Evolutionary conservation across 1,139 yeast species (phyloP).

Genomic region (Pichia norvegensis): DNA sequence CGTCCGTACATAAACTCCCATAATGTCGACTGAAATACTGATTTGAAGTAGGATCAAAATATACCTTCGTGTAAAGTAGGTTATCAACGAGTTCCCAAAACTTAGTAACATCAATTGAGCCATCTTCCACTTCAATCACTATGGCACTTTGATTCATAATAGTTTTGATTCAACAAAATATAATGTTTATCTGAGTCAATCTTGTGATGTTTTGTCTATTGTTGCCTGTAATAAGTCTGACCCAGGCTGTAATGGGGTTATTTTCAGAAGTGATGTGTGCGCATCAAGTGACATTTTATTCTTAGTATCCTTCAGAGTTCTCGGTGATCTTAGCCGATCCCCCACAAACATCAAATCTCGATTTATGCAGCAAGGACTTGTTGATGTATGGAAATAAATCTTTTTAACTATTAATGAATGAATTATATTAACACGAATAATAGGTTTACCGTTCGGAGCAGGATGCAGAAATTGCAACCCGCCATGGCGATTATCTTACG

Average conservation of each 20-base stretch:
- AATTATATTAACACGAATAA: not conserved
- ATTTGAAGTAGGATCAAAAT: slow-evolving; percentile 18
- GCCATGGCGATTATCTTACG: slow-evolving; percentile 20
- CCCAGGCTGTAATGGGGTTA: too few species aligned
- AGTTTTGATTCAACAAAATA: not conserved
- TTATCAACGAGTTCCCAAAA: slow-evolving; percentile 28
- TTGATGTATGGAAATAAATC: slow-evolving; percentile 5
- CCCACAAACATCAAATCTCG: not conserved
- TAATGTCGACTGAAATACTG: slow-evolving; percentile 18
- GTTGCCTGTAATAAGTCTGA: not conserved
- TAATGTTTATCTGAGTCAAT: too few species aligned
- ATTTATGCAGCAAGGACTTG: slow-evolving; percentile 11
- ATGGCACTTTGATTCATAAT: not conserved
- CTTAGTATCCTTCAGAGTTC: not conserved
- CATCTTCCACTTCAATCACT: slow-evolving; percentile 10
- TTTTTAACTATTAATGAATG: not conserved
- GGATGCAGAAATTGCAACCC: slow-evolving; percentile 26
- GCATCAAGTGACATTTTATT: not conserved
- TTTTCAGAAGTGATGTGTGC: not conserved
- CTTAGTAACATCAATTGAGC: slow-evolving; percentile 18
- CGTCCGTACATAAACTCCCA: slow-evolving; percentile 3
- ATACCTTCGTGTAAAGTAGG: slow-evolving; percentile 23
- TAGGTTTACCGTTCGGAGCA: slow-evolving; percentile 23
- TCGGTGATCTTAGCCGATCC: not conserved
- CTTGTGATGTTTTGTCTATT: not conserved